Conservation (phyloP, 83 land plant genomes). For the Picea abies region DNA sequence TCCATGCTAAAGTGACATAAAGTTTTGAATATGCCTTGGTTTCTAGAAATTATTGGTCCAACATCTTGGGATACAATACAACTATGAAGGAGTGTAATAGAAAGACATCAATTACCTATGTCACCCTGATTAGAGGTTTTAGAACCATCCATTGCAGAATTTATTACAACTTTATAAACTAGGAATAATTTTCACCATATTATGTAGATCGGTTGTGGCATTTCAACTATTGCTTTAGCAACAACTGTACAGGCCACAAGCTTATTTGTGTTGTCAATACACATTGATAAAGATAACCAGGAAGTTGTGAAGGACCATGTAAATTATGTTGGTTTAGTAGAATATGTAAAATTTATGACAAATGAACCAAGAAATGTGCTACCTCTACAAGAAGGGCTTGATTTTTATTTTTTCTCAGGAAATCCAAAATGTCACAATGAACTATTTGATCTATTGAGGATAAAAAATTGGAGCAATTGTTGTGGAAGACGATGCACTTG, state of each 20-base stretch:
- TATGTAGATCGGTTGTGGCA: conserved; percentile 49
- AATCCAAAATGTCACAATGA: conserved; percentile 30
- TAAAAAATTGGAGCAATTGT: conserved; percentile 39
- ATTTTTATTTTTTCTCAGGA: conserved; percentile 39
- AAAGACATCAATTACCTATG: conserved; percentile 23
- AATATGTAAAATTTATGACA: conserved; percentile 35
- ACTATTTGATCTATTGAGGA: conserved; percentile 42
- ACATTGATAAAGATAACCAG: conserved; percentile 35
- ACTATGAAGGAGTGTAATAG: conserved; percentile 39
- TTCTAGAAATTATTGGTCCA: conserved; percentile 36
- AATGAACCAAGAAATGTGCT: conserved; percentile 35
- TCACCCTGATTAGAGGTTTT: conserved; percentile 10
- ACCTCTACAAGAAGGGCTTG: conserved; percentile 27
- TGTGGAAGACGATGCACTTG: conserved; percentile 47
- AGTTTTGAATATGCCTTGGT: conserved; percentile 48
- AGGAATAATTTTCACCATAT: conserved; percentile 40
- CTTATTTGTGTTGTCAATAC: conserved; percentile 23
- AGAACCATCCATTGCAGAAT: conserved; percentile 52
- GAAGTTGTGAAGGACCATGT: conserved; percentile 23
- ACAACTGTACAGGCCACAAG: conserved; percentile 48
- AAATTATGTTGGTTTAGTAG: conserved; percentile 34
- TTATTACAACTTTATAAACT: conserved; percentile 49
- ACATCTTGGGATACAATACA: conserved; percentile 46
- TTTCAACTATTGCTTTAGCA: conserved; percentile 52
- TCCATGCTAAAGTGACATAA: background rate